phyloP scores from a whole-genome alignment of 2,329 filamentous ascomycete species.

The Sporothrix globosa region DNA sequence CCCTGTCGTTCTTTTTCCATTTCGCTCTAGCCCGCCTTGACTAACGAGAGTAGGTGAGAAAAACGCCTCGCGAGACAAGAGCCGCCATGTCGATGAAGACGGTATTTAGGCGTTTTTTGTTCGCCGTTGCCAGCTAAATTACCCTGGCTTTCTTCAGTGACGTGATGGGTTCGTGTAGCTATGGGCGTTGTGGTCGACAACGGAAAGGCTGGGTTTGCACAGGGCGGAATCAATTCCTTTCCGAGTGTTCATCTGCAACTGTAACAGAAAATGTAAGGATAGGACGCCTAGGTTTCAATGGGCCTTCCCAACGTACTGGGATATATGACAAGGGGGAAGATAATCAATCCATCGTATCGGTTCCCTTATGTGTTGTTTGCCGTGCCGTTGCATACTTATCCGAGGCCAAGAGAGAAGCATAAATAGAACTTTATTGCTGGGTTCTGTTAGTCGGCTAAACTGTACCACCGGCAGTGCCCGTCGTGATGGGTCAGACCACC shows the following conservation, averaged over 20 bases:
- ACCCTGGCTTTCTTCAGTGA: background rate
- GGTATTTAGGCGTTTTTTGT: background rate
- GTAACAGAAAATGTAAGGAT: background rate
- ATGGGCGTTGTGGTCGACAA: background rate
- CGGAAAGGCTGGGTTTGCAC: background rate
- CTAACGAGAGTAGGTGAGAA: background rate
- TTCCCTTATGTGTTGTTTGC: background rate
- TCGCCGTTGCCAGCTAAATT: background rate
- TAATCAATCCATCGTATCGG: background rate
- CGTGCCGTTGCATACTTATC: conserved; percentile 19
- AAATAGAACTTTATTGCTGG: background rate
- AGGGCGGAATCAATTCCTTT: conserved; percentile 21
- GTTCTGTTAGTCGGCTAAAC: background rate
- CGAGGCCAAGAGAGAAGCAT: background rate
- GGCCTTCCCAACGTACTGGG: conserved; percentile 10
- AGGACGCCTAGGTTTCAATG: background rate
- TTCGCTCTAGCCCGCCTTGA: background rate
- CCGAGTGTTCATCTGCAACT: background rate
- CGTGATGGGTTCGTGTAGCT: background rate
- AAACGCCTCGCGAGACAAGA: conserved; percentile 22
- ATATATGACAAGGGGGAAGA: background rate
- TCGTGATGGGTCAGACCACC: background rate
- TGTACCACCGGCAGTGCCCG: background rate
- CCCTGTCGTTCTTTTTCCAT: background rate
- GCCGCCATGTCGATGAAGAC: background rate